Base-by-base conservation (phyloP, 768 basidiomycete species). In the Agrocybe pediades region DNA sequence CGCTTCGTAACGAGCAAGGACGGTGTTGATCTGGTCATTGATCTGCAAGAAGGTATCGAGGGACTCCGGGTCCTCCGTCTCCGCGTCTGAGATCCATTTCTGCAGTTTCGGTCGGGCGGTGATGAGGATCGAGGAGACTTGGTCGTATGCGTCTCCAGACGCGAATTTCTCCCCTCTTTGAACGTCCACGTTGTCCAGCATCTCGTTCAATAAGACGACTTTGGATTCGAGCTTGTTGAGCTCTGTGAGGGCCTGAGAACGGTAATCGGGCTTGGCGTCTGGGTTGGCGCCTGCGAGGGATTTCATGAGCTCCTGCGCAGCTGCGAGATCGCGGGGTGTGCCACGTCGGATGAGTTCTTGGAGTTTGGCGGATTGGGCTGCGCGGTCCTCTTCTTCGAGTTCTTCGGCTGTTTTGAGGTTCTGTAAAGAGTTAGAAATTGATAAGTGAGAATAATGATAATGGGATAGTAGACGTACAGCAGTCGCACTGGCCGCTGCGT, bases 271-370 rank as follows among this genome's bases (percentile, higher is more conserved):
- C 67, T 94, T 92, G 40, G 92, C 83, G 17, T 96, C 93, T 0
- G 96, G 97, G 64, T 98, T 91, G 2, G 95, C 96, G 24, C 97
- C 96, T 5, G 96, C 90, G 42, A 99, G 80, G 0, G 85, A 73
- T 68, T 98, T 98, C 95, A 99, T 98, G 27, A 99, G 79, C 64
- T 99, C 95, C 65, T 99, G 95, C 11, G 97, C 97, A 5, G 90
- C 92, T 0, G 89, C 90, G 1, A 99, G 82, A 71, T 99, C 97
- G 59, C 93, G 84, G 0, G 97, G 97, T 17, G 96, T 96, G 13
- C 96, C 97, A 51, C 97, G 78, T 42, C 97, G 85, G 54, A 99
- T 98, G 33, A 98, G 84, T 68, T 99, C 97, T 71, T 99, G 97
- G n/a, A 99, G 79, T 76, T 99, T 98, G 0, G 97, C 97, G 0